Evolutionary conservation across 208 protist genomes (phyloP), one percentile per base, ranked within the genome.

Genomic region (Leishmania tarentolae): DNA sequence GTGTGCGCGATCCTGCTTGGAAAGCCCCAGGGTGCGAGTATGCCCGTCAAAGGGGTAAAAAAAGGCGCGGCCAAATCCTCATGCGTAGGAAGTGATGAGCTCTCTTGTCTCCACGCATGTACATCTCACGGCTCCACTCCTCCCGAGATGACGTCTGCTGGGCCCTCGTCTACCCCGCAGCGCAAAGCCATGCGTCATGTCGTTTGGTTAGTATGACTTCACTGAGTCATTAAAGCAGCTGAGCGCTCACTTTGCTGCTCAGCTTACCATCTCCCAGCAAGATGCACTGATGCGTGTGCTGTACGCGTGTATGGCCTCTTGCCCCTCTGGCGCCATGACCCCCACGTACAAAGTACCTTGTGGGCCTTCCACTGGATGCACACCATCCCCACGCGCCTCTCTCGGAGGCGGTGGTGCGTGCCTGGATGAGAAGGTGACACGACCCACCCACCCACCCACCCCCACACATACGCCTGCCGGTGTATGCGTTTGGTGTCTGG

Each of bases 231-330:
- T 50, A 53, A 68, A 24, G 31, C 24, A 42, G 50, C 53, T 68
- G 61, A 28, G 61, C 61, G 37, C 31, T 2, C 37, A 11, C 61
- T 68, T 68, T 31, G 37, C 13, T 47, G 37, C 44, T 31, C 13
- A n/a, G n/a, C 66, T 83, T 6, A 70, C 65, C n/a, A 19, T 61
- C 50, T 19, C 76, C 61, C 74, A 79, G 66, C 80, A 79, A 56
- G 75, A 83, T 35, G 47, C 75, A 7, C 53, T 83, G 61, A 83
- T 83, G 80, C 59, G 42, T 15, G 80, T 83, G 0, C n/a, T 83
- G 31, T 83, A 83, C 42, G 66, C 66, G 21, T 83, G 80, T 42
- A 83, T 83, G 80, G 52, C 57, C 4, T 76, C 37, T 44, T 52
- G n/a, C 40, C 31, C 42, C 68, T 44, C 68, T 28, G 68, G 44